Evolutionary conservation across 495 filamentous ascomycete genomes (phyloP), one percentile per base, ranked within the genome.

Genomic region (Extremus antarcticus): DNA sequence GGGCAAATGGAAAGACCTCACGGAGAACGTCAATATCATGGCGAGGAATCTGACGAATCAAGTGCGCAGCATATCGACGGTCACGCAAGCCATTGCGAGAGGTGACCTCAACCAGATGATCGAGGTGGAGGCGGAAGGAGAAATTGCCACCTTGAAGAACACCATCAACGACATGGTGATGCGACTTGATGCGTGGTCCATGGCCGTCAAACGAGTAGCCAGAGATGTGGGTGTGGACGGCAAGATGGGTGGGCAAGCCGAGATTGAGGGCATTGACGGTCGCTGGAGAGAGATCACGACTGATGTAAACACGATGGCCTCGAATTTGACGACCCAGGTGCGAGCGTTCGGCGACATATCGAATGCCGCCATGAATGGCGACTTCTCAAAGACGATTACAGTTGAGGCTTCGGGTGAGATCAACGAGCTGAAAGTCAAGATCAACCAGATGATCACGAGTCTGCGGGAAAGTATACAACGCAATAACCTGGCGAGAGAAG

Each of bases 91-190:
- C 55, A 96, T 98, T 70, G 92, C 92, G 55, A 84, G 88, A 65
- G 84, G 84, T 59, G 90, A 98, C 71, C 84, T 98, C 73, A 94
- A 87, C 70, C 88, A 89, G 66, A 94, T 95, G 73, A 95, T 98
- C 62, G 84, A 92, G 52, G 92, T 98, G 8, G 85, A 94, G 62
- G 92, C 92, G 50, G 88, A 94, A 68, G 92, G 92, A 65, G 92
- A 98, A 69, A 92, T 98, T 46, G 77, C 91, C 43, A 84, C 90
- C 2, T 72, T 98, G 38, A 96, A 95, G 69, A 88, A 95, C 61
- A 98, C 92, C 23, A 96, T 98, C 75, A 98, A 98, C 66, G 89
- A 96, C 79, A 98, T 98, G 92, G 92, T 98, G 54, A 89, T 90
- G 67, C 85, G 92, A 56, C 71, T 98, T 39, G 94, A 90, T 55